phyloP scores from a whole-genome alignment of 139 green algal species.

The Closterium sp. region DNA sequence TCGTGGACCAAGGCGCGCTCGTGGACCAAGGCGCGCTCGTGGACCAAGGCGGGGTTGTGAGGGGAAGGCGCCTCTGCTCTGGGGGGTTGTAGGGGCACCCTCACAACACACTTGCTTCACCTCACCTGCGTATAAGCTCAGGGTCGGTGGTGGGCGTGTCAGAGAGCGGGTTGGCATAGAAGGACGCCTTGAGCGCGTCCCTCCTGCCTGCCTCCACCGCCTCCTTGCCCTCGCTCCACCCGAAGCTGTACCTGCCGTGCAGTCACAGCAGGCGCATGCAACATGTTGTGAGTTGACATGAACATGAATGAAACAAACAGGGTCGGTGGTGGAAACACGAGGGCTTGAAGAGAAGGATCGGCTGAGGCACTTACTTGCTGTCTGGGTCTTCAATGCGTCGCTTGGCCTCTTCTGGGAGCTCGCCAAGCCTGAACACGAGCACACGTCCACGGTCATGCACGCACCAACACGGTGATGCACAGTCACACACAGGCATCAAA shows the following conservation, averaged over 20 bases:
- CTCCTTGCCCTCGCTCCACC: slow-evolving; percentile 42
- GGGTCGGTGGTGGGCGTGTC: slow-evolving; percentile 39
- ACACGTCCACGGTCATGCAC: background rate
- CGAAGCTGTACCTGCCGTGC: slow-evolving; percentile 26
- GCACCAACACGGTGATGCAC: background rate
- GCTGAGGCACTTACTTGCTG: background rate
- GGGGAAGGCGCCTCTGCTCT: no score
- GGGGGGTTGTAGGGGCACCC: background rate
- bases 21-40: no score
- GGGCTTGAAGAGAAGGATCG: background rate
- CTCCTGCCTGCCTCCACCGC: slow-evolving; percentile 13
- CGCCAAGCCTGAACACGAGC: background rate
- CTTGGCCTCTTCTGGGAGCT: background rate
- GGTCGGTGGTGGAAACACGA: no score
- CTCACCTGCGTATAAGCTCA: slow-evolving; percentile 29
- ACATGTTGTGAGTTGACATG: no score
- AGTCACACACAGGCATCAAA: background rate
- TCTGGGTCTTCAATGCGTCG: background rate
- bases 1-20: no score
- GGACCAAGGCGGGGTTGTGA: no score
- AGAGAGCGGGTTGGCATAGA: slow-evolving; percentile 52
- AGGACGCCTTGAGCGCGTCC: slow-evolving; percentile 51
- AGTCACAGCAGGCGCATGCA: no score
- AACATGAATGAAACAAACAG: no score
- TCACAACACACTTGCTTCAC: background rate